Percentiles rank a stretch among this genome's conserved stretches.
Evolutionary conservation across 2,329 filamentous ascomycete genomes (phyloP).

Genomic region (Colletotrichum eleusines): DNA sequence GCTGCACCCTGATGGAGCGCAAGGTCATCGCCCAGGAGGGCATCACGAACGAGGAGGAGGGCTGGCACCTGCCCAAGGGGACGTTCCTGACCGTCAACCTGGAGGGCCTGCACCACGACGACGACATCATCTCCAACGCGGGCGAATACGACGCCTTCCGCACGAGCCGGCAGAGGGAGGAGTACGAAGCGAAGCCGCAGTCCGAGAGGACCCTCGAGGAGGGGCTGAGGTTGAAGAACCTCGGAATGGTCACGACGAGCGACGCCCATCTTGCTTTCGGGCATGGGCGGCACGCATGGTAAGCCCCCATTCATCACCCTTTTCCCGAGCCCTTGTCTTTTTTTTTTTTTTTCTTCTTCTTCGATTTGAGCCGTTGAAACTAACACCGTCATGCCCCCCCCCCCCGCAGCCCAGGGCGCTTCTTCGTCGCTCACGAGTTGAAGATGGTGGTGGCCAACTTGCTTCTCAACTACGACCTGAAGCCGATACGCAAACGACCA

Average conservation of each 20-base stretch:
- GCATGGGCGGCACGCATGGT: constrained; percentile 66
- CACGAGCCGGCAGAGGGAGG: constrained; percentile 58
- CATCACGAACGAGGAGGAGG: constrained; percentile 54
- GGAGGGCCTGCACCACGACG: constrained; percentile 60
- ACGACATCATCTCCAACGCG: constrained; percentile 57
- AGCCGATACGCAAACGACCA: constrained; percentile 54
- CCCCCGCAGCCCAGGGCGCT: constrained; percentile 60
- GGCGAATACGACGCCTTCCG: constrained; percentile 62
- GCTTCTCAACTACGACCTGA: constrained; percentile 65
- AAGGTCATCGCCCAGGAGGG: constrained; percentile 57
- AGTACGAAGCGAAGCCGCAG: constrained; percentile 48
- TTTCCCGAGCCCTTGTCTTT: background rate
- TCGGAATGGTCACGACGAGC: constrained; percentile 67
- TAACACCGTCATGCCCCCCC: no score
- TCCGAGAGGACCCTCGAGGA: constrained; percentile 49
- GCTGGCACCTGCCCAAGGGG: constrained; percentile 59
- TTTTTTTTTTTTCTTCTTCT: background rate
- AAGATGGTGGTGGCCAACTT: constrained; percentile 67
- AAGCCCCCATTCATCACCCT: constrained; percentile 42
- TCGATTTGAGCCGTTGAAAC: background rate
- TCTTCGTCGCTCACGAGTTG: constrained; percentile 67
- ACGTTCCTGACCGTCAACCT: constrained; percentile 58
- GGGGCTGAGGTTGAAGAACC: constrained; percentile 53
- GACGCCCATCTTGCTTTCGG: constrained; percentile 66
- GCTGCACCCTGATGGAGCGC: constrained; percentile 59